Evolutionary conservation across 345 rosid species (phyloP).

Genomic region (Alliaria petiolata): DNA sequence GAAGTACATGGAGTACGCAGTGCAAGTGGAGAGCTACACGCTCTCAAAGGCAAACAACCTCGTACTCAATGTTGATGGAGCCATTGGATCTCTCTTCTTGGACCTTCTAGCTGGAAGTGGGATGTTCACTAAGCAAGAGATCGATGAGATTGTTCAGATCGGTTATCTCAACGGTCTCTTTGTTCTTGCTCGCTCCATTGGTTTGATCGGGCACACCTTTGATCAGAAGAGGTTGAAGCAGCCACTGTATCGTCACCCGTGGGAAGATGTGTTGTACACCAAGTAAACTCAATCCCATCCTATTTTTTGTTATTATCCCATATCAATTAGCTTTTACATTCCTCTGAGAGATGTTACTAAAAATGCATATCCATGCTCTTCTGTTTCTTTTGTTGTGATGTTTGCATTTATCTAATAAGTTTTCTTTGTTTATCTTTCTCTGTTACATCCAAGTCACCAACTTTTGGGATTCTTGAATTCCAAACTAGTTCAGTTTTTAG

Average conservation of each 20-base stretch:
- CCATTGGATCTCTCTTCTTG: conserved; percentile 90
- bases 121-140: conserved; percentile 89
- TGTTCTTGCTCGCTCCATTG: conserved; percentile 88
- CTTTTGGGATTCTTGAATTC: not conserved
- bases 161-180: conserved; percentile 91
- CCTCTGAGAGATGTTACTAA: conserved; percentile 13
- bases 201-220: conserved; percentile 88
- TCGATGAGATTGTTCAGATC: conserved; percentile 86
- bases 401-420: not conserved
- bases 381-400: conserved; percentile 3
- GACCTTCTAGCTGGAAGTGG: conserved; percentile 95
- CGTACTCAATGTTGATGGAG: conserved; percentile 86
- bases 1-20: conserved; percentile 93
- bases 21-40: conserved; percentile 85
- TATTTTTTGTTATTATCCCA: not conserved
- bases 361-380: conserved; percentile 13
- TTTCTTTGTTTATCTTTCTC: not conserved
- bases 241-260: conserved; percentile 94
- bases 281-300: conserved; percentile 43
- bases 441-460: not conserved
- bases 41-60: conserved; percentile 85
- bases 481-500: too few relatives aligned
- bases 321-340: conserved; percentile 20
- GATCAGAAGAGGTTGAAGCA: conserved; percentile 99
- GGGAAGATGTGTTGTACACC: conserved; percentile 99